phyloP scores from a whole-genome alignment of 306 rosid species.

The Citrullus mucosospermus region DNA sequence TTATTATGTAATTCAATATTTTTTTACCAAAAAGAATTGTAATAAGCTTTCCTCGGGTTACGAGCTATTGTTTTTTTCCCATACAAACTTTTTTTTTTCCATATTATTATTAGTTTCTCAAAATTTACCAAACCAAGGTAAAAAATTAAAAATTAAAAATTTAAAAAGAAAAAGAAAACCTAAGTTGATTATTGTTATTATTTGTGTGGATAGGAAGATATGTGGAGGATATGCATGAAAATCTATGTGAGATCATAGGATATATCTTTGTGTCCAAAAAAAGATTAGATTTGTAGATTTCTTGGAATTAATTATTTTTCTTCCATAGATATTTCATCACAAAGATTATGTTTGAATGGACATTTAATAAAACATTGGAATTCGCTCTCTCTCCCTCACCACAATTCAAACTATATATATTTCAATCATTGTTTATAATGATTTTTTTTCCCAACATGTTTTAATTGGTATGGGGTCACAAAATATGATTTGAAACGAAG shows the following conservation, averaged over 20 bases:
- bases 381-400: neutral
- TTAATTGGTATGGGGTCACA: neutral
- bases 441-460: neutral
- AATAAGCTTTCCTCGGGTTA: too few species aligned
- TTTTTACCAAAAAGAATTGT: too few species aligned
- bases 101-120: too few species aligned
- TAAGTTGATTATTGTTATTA: neutral
- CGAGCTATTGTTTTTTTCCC: too few species aligned
- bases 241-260: neutral
- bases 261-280: neutral
- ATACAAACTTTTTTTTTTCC: too few species aligned
- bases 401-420: neutral
- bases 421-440: neutral
- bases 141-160: neutral
- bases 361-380: neutral
- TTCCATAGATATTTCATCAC: neutral
- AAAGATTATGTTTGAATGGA: neutral
- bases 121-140: neutral
- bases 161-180: neutral
- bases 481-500: neutral
- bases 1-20: neutral
- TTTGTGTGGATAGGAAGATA: neutral
- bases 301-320: neutral
- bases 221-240: neutral
- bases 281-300: neutral